Percentiles rank a stretch among this genome's conserved stretches.
phyloP scores from a whole-genome alignment of 306 rosid genomes.

The Pyrus betulifolia region DNA sequence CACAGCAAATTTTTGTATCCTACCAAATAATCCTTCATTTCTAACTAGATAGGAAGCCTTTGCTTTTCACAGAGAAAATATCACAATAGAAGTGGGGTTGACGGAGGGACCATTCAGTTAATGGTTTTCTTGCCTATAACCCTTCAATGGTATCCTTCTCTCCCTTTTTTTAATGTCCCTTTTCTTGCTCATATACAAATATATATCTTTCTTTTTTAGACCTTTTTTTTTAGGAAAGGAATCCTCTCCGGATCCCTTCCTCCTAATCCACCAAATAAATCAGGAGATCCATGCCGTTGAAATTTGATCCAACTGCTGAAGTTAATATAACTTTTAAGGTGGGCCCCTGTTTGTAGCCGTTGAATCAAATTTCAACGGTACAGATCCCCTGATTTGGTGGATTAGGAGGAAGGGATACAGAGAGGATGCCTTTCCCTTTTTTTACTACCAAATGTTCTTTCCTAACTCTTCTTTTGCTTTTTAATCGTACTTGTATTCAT shows the following conservation, averaged over 20 bases:
- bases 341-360: too few species aligned
- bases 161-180: constrained; percentile 33
- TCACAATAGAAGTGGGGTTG: constrained; percentile 21
- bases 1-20: constrained; percentile 12
- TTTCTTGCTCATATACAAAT: constrained; percentile 15
- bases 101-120: constrained; percentile 16
- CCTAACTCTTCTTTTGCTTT: neutral
- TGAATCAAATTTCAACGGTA: too few species aligned
- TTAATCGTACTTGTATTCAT: neutral
- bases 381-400: too few species aligned
- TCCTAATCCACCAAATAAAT: too few species aligned
- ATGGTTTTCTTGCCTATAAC: constrained; percentile 4
- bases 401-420: too few species aligned
- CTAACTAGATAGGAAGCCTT: constrained; percentile 11
- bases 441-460: neutral
- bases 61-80: constrained; percentile 13
- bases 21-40: neutral
- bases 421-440: neutral
- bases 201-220: neutral
- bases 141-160: constrained; percentile 14
- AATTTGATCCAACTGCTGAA: too few species aligned
- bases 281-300: too few species aligned
- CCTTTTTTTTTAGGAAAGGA: too few species aligned
- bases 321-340: too few species aligned
- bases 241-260: too few species aligned